Evolutionary conservation across 106 monocot species (phyloP).

Genomic region (Allium cepa): DNA sequence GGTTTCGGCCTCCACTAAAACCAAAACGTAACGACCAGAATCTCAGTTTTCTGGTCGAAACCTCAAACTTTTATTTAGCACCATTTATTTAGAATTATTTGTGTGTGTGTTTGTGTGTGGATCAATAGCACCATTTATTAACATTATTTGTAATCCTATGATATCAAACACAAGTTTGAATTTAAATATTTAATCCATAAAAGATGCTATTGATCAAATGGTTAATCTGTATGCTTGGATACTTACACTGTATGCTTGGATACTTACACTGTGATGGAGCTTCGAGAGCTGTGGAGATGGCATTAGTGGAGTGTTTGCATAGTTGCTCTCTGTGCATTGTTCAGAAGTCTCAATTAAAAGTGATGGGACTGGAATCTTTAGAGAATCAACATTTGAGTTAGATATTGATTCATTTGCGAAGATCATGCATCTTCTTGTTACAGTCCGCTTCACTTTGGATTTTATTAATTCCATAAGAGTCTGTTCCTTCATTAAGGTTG

Average conservation of each 20-base stretch:
- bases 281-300: background rate
- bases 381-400: background rate
- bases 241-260: constrained; percentile 5
- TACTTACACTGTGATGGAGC: constrained; percentile 3
- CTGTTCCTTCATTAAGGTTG: background rate
- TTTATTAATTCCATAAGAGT: background rate
- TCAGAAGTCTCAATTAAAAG: background rate
- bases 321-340: background rate
- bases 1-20: too few species aligned
- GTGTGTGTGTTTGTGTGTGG: too few species aligned
- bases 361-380: background rate
- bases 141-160: too few species aligned
- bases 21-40: too few species aligned
- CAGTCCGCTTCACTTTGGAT: constrained; percentile 3
- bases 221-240: background rate
- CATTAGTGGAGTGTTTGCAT: background rate
- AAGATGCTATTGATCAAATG: too few species aligned
- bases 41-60: too few species aligned
- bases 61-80: too few species aligned
- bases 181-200: too few species aligned
- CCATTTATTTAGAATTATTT: too few species aligned
- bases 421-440: background rate
- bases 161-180: too few species aligned
- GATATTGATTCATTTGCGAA: background rate
- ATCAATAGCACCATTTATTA: too few species aligned